These are phyloP conservation scores for Dendrobium huoshanense DNA, from an alignment of 106 monocot genomes.

Conservation along the genomic window DNA sequence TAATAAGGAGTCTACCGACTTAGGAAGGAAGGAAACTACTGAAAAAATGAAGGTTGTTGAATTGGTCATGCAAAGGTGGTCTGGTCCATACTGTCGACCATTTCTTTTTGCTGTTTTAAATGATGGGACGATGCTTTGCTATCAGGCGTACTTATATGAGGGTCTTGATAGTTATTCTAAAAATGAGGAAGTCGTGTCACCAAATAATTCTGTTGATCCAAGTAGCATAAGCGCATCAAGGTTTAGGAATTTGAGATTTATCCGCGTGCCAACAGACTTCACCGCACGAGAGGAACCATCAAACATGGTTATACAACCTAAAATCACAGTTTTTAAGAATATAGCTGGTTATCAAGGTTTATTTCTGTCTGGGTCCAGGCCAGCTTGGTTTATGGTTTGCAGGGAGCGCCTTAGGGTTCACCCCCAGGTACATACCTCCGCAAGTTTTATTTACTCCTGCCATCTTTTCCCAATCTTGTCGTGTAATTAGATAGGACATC, in stretches of 20 bases:
- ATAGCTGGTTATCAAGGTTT: conserved; percentile 88
- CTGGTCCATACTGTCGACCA: conserved; percentile 68
- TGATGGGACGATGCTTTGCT: conserved; percentile 90
- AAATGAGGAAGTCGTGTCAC: conserved; percentile 31
- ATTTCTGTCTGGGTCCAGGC: conserved; percentile 81
- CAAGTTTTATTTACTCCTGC: not conserved
- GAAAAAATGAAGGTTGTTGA: conserved; percentile 63
- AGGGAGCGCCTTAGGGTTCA: conserved; percentile 84
- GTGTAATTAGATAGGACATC: not conserved
- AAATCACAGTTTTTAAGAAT: conserved; percentile 79
- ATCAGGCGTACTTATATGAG: conserved; percentile 84
- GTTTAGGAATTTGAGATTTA: conserved; percentile 90
- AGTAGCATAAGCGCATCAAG: conserved; percentile 37
- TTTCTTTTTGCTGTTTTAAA: conserved; percentile 78
- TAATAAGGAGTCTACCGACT: conserved; percentile 17
- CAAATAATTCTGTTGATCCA: conserved; percentile 26
- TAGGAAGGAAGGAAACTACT: conserved; percentile 34
- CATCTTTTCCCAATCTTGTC: not conserved
- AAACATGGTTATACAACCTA: conserved; percentile 29
- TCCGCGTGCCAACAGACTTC: conserved; percentile 52
- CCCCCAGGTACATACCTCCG: conserved; percentile 54
- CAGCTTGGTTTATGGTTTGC: conserved; percentile 89
- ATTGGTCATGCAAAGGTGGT: conserved; percentile 87
- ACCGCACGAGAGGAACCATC: conserved; percentile 48
- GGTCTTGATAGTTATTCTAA: conserved; percentile 35